Base-by-base conservation (phyloP, 2,329 filamentous ascomycete species). In the Stagonosporopsis rhizophila region DNA sequence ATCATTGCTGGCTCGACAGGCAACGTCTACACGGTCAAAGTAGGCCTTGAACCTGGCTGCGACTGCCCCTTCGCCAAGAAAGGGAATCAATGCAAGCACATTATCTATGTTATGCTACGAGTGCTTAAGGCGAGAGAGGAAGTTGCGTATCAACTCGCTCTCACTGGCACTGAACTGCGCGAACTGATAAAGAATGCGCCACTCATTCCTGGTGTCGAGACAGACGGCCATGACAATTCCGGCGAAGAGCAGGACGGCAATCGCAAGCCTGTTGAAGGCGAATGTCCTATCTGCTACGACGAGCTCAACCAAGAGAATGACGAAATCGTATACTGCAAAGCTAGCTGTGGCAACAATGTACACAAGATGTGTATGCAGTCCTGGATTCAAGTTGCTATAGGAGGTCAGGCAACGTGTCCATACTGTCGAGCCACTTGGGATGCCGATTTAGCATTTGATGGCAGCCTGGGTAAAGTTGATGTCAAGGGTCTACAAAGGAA, bases 31-130 rank as follows among this genome's bases (percentile, higher is more conserved):
- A 82, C 77, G 0, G 81, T 86, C 30, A 78, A 72, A 11, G 82
- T 89, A 49, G 71, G 75, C 54, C 81, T 82, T 48, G 64, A 79
- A 11, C 84, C 85, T 0, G 74, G 62, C 6, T 87, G 85, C 71
- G 78, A 78, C 52, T 87, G 85, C 67, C 83, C 83, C 0, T 82
- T 86, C 69, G 77, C 79, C 1, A 58, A 42, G 30, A 83, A 83
- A 54, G 82, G 85, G 4, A 83, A 84, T 40, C 83, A 86, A 64
- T 89, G 86, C 80, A 88, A 88, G 67, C 87, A 90, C 62, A 76
- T 87, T 23, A 58, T 88, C 39, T 89, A 86, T 65, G 83, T 86
- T 20, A 79, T 88, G 52, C 73, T 82, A 44, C 82, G 83, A 23
- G 82, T 85, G 2, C 78, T 88, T 38, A 86, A 85, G 74, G 84